Conservation (phyloP, 2,329 filamentous ascomycete species). For the Trichoderma pleuroti region DNA sequence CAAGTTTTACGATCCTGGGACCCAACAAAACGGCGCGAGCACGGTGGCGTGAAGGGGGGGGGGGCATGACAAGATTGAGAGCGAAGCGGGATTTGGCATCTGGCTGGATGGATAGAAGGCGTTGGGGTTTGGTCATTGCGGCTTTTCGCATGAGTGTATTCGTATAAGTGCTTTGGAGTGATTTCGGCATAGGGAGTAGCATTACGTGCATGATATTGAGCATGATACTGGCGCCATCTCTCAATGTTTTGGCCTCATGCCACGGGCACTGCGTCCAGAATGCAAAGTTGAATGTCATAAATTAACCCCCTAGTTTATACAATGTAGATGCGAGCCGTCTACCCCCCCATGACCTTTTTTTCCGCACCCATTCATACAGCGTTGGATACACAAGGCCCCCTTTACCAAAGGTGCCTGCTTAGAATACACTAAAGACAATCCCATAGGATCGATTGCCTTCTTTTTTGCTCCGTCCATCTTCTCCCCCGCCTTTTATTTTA, state of each 20-base stretch:
- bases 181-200: not conserved
- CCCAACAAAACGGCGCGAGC: not conserved
- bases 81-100: not conserved
- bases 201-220: not conserved
- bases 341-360: conserved; percentile 7
- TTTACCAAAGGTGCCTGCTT: not conserved
- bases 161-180: not conserved
- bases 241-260: not conserved
- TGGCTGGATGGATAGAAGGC: not conserved
- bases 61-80: not conserved
- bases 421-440: conserved; percentile 20
- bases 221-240: not conserved
- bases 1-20: conserved; percentile 10
- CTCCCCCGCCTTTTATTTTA: not conserved
- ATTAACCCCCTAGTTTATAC: not conserved
- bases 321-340: conserved; percentile 16
- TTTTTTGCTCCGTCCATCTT: not conserved
- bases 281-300: conserved; percentile 6
- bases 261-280: not conserved
- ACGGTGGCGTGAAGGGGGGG: not conserved
- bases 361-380: conserved; percentile 10
- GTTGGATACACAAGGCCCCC: conserved; percentile 3
- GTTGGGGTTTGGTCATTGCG: not conserved
- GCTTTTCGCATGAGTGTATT: not conserved
- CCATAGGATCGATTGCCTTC: not conserved